phyloP scores from a whole-genome alignment of 1,284 basidiomycete species.

The Ustilago nuda region DNA sequence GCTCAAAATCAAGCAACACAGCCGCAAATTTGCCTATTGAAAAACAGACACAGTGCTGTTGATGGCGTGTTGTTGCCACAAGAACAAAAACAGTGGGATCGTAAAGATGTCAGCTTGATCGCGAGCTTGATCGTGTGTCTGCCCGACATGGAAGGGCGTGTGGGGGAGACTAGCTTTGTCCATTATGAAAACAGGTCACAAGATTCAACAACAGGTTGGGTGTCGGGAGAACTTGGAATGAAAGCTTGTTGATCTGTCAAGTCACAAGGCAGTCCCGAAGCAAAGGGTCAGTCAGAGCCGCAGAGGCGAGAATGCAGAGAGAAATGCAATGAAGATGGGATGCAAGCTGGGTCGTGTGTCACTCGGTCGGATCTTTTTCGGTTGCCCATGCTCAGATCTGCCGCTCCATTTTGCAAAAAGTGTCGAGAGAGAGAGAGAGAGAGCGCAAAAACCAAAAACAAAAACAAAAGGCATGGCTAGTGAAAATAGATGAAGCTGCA shows the following conservation, averaged over 20 bases:
- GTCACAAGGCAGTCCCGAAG: constrained; percentile 1
- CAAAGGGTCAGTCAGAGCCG: neutral
- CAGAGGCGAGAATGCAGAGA: neutral
- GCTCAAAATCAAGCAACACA: constrained; percentile 1
- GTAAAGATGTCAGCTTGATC: too few species aligned
- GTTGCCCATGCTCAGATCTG: constrained; percentile 7
- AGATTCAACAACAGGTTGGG: neutral
- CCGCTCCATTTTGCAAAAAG: neutral
- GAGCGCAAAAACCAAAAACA: neutral
- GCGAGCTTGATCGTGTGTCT: too few species aligned
- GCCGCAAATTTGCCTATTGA: neutral
- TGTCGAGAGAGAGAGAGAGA: neutral
- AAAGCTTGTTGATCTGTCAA: neutral
- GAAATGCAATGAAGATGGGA: constrained; percentile 1
- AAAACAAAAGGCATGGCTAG: too few species aligned
- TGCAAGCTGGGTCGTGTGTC: constrained; percentile 23
- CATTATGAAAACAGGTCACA: constrained; percentile 7
- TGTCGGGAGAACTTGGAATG: constrained; percentile 10
- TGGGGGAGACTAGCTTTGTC: too few species aligned
- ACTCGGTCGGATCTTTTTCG: constrained; percentile 27
- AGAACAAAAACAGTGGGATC: too few species aligned
- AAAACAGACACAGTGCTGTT: neutral
- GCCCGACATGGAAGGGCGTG: too few species aligned
- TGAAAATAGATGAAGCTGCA: neutral
- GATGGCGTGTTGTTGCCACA: too few species aligned